Evolutionary conservation across 163 green algal genomes (phyloP), one percentile per base, ranked within the genome.

Genomic region (Scenedesmus sp.): DNA sequence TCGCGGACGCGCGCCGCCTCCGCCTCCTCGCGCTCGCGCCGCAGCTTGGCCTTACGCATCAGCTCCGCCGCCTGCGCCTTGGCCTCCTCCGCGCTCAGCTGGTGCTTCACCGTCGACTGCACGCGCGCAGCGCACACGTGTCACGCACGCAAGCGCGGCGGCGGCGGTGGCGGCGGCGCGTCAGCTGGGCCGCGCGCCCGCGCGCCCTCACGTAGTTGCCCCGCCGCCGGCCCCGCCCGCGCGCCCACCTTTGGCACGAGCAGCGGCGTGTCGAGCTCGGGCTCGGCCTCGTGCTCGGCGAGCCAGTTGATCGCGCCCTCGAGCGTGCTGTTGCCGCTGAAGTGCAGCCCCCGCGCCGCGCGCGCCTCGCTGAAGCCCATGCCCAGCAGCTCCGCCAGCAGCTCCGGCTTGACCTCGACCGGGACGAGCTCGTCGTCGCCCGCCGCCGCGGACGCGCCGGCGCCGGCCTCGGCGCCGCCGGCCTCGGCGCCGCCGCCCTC

Each of bases 1-100:
- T 98, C 94, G 10, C 92, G 72, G 53, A 93, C 56, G 65, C 74
- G 83, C 70, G 95, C 93, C 67, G 85, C 20, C 83, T 95, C 93
- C 60, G 82, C 87, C 84, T 98, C 95, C 82, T 98, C 96, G 63
- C 84, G 81, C 81, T 98, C 91, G 13, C 93, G 80, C 70, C 87
- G 91, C 74, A 93, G 84, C 56, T 88, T 86, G 2, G 84, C 88
- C 70, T 84, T 87, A 11, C 74, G 69, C 24, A 96, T 60, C 44
- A 96, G 77, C 71, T 97, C 92, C 54, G 93, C 89, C 1, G 91
- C 91, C 66, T 93, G 83, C 18, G 73, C 75, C 36, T 70, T 48
- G 4, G 86, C 83, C 87, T 98, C 96, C 81, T 98, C 95, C 20
- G 89, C 73, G 1, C 85, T 90, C 44, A 98, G 84, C 76, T 92